Base-by-base conservation (phyloP, 805 yeast genomes). In the Maudiozyma bulderi region DNA sequence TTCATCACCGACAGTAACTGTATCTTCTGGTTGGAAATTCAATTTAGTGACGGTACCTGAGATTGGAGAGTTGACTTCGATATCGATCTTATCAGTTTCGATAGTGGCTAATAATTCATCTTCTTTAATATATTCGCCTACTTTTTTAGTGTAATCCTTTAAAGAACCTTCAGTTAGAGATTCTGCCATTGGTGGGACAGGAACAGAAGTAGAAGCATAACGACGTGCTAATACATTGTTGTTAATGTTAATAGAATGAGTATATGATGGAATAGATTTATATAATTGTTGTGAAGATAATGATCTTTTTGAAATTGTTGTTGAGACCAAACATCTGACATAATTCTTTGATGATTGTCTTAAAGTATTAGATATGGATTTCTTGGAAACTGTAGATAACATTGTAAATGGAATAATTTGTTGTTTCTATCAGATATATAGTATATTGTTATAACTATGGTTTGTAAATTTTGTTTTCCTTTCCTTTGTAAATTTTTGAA, bases 161-260 rank as follows among this genome's bases (percentile, higher is more conserved):
- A 93, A 77, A 45, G 98, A 87, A 66, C 99, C 99, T 70, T 93
- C 99, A 40, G 96, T 87, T 64, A 93, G 84, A 46, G 97, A 90
- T 73, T 93, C 99, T 42, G 99, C 98, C 97, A 93, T 89, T 56
- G 87, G 95, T 45, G 99, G 99, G 26, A 93, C 98, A 69, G 89
- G 86, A 47, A 91, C 95, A 45, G 65, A 68, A 53, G 73, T 73
- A 39, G 74, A 67, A 51, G 69, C 66, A 54, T 54, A 64, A 56
- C 73, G 68, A 44, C 45, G 40, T 9, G 30, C 39, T 20, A 20
- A 4, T 20, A 20, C 26, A 20, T 20, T 20, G 4, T 20, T 20
- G 29, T 30, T 44, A 10, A 20, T 37, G 29, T 44, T 43, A 28
- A 13, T 31, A 20, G 26, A 20, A 15, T 20, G 26, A 20, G 26